These are phyloP conservation scores for Melocanna baccifera DNA, from an alignment of 176 grass and related monocot genomes.

Conservation along the genomic window DNA sequence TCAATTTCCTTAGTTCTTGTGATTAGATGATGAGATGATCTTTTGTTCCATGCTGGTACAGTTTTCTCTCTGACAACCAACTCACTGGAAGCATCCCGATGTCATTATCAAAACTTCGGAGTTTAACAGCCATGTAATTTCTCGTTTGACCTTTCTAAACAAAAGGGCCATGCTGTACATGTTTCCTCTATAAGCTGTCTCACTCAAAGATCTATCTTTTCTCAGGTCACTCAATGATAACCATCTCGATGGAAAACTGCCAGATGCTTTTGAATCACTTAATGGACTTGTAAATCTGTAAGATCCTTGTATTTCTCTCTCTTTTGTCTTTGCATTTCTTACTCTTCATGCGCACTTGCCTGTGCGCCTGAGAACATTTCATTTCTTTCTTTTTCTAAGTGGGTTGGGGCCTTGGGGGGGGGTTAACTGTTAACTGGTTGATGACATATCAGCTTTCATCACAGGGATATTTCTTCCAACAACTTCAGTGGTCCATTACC, in stretches of 20 bases:
- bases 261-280: constrained; percentile 75
- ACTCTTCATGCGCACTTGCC: not conserved
- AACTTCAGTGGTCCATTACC: constrained; percentile 86
- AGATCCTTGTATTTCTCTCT: constrained; percentile 7
- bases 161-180: not conserved
- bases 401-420: not conserved
- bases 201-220: constrained; percentile 27
- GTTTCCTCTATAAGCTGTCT: constrained; percentile 15
- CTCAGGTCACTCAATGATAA: constrained; percentile 90
- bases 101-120: constrained; percentile 69
- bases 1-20: not conserved
- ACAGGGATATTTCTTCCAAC: constrained; percentile 87
- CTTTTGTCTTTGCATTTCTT: not conserved
- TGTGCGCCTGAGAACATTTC: not conserved
- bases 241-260: constrained; percentile 70
- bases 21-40: constrained; percentile 7
- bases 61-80: constrained; percentile 95
- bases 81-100: constrained; percentile 92
- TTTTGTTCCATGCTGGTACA: constrained; percentile 38
- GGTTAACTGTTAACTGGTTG: not conserved
- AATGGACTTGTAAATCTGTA: constrained; percentile 92
- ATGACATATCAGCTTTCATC: constrained; percentile 23
- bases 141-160: not conserved
- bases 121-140: constrained; percentile 82
- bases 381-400: not conserved